phyloP scores from a whole-genome alignment of 805 yeast species.

The Schwanniomyces pseudopolymorphus region DNA sequence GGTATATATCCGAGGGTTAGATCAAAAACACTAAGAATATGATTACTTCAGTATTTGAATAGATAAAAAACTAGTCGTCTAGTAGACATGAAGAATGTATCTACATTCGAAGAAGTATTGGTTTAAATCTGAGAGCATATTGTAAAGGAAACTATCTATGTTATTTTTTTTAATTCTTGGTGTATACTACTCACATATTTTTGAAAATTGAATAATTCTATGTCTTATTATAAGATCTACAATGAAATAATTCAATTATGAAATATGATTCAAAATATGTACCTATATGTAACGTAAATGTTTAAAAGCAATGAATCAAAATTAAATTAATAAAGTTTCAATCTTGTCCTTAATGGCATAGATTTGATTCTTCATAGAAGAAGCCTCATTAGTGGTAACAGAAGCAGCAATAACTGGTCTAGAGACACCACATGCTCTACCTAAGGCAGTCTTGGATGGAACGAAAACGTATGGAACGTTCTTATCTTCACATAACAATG shows the following conservation, averaged over 20 bases:
- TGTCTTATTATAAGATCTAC: too few species aligned
- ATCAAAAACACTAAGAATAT: neutral
- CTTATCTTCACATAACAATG: slow-evolving; percentile 97
- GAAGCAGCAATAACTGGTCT: slow-evolving; percentile 99
- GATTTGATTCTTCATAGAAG: slow-evolving; percentile 95
- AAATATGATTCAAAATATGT: neutral
- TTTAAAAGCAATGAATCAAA: neutral
- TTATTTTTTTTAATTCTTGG: too few species aligned
- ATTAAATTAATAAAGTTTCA: slow-evolving; percentile 90
- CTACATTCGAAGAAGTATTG: too few species aligned
- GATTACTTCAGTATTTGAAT: too few species aligned
- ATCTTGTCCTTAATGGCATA: slow-evolving; percentile 98
- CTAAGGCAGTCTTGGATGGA: slow-evolving; percentile 97
- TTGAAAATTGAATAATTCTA: too few species aligned
- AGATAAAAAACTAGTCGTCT: too few species aligned
- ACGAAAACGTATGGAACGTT: slow-evolving; percentile 99
- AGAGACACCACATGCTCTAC: slow-evolving; percentile 99
- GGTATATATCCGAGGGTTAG: neutral
- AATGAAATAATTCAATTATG: neutral
- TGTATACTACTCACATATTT: too few species aligned
- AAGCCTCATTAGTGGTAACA: slow-evolving; percentile 97
- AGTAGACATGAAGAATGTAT: too few species aligned
- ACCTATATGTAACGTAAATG: neutral
- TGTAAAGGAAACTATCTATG: too few species aligned
- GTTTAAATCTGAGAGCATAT: too few species aligned